Evolutionary conservation across 805 yeast species (phyloP).

Genomic region (Naumovozyma dairenensis): DNA sequence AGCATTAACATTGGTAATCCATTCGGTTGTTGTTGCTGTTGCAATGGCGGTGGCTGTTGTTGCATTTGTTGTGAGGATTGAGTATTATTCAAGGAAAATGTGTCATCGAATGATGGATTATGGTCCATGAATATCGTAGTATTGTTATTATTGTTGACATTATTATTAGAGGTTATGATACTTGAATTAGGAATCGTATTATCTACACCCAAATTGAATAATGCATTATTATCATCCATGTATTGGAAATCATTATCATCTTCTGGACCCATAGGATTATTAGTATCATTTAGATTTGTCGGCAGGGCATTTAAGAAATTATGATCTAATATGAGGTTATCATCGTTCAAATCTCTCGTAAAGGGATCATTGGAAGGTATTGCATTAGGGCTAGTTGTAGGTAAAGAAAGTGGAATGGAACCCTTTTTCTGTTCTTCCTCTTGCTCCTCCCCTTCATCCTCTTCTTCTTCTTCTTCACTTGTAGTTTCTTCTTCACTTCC

Average conservation of each 20-base stretch:
- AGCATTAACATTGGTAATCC: no score
- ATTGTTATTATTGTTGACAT: no score
- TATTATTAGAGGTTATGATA: no score
- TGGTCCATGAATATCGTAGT: conserved; percentile 13
- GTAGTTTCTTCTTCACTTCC: conserved; percentile 21
- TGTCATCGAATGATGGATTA: conserved; percentile 12
- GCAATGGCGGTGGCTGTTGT: no score
- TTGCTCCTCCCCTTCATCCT: conserved; percentile 1
- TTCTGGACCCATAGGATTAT: not conserved
- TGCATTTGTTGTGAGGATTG: no score
- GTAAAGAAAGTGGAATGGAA: no score
- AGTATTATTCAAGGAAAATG: not conserved
- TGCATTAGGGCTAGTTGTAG: not conserved
- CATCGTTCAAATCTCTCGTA: no score
- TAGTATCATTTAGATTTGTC: not conserved
- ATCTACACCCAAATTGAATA: conserved; percentile 25
- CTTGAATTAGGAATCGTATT: no score
- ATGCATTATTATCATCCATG: conserved; percentile 24
- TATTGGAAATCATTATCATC: conserved; percentile 11
- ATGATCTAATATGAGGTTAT: no score
- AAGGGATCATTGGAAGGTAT: not conserved
- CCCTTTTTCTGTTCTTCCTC: not conserved
- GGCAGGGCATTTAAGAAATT: no score
- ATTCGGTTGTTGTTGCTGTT: conserved; percentile 8
- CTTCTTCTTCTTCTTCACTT: conserved; percentile 13